These are phyloP conservation scores for Grosmannia clavigera DNA, from an alignment of 2,329 filamentous ascomycete species.

Conservation along the genomic window DNA sequence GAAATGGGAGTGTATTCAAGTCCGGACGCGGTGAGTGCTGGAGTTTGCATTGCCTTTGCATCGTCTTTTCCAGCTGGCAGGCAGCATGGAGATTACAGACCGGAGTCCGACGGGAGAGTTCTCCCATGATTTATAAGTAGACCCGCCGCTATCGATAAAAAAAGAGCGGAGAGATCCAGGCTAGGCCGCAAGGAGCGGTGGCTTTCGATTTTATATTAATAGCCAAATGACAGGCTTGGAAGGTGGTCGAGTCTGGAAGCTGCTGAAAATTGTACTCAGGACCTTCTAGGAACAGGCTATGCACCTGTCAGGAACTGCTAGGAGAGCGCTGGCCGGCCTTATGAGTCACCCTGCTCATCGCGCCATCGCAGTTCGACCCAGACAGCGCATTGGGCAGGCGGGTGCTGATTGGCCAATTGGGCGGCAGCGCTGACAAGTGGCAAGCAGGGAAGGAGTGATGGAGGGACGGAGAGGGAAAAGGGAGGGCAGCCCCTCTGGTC, in stretches of 20 bases:
- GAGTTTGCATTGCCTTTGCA: neutral
- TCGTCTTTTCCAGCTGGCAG: no score
- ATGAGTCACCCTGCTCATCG: slow-evolving; percentile 4
- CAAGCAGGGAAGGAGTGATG: neutral
- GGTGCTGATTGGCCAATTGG: slow-evolving; percentile 1
- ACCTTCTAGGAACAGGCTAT: slow-evolving; percentile 1
- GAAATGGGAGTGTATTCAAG: neutral
- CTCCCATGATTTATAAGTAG: neutral
- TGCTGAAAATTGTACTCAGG: neutral
- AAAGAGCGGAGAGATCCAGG: neutral
- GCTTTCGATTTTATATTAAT: slow-evolving; percentile 8
- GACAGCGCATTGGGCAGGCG: neutral
- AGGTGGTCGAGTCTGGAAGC: neutral
- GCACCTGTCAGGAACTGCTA: neutral
- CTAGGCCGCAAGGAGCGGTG: neutral
- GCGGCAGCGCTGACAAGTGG: neutral
- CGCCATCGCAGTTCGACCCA: neutral
- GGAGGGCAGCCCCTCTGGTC: neutral
- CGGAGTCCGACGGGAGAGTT: neutral
- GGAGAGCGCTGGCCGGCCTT: neutral
- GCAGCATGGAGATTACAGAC: neutral
- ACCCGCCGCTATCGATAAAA: slow-evolving; percentile 14
- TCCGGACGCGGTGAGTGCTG: neutral
- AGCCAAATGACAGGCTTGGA: neutral
- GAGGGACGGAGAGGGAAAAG: neutral